Base-by-base conservation (phyloP, 176 grass and related monocot genomes). In the Puccinellia tenuiflora region DNA sequence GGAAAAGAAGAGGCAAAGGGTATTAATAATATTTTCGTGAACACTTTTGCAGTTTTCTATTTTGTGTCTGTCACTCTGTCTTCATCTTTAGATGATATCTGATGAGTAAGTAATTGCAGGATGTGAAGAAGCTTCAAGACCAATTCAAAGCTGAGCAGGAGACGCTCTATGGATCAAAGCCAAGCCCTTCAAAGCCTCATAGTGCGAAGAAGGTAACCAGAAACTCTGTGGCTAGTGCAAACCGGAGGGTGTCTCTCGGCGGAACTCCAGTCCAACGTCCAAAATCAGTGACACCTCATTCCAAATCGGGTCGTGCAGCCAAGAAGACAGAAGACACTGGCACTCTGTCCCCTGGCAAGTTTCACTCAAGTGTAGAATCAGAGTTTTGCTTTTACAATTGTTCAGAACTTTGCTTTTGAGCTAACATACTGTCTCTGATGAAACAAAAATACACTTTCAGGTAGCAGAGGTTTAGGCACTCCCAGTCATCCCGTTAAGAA, bases 121-220 rank as follows among this genome's bases (percentile, higher is more conserved):
- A 93, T 80, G 88, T 90, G 38, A 91, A 93, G 77, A 97, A 89
- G 68, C 79, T 93, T 25, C 91, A 93, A 63, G 88, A 85, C 48
- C 94, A 91, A 54, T 71, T 89, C 25, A 93, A 89, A 76, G 84
- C 90, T 65, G 94, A 93, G 74, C 88, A 97, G 61, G 94, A 97
- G 71, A 65, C 79, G 3, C 84, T 93, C 2, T 91, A 89, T 42
- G 91, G 94, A 56, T 89, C 94, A 79, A 93, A 97, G 56, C 88
- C 94, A 26, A 97, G 91, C 78, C 86, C 91, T 79, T 93, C 91
- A 46, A 97, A 89, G 53, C 39, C 88, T 67, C 84, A 79, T 54
- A 91, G 85, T 20, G 63, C 73, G 21, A 93, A 91, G 64, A 97
- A 91, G 80, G 29, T 78, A 18, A 53, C 81, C 34, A 85, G 67